A percentile compares a stretch with the other conserved stretches of the same genome.
Conservation (phyloP, 306 rosid species). For the Alnus glutinosa region DNA sequence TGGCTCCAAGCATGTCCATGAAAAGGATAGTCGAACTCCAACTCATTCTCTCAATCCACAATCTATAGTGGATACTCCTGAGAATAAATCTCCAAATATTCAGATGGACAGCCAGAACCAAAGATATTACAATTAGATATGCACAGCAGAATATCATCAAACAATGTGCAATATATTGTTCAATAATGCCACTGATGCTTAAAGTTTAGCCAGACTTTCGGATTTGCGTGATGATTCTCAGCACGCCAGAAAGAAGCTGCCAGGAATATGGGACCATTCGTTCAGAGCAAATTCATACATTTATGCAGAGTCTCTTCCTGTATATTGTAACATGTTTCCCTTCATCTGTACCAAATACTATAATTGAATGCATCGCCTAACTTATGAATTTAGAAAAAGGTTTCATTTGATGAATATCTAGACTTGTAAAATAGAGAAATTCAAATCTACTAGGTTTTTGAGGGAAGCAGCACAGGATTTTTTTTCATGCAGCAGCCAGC, state of each 20-base stretch:
- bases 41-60: constrained; percentile 46
- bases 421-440: not conserved
- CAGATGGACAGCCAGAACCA: constrained; percentile 35
- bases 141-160: constrained; percentile 13
- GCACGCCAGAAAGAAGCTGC: constrained; percentile 3
- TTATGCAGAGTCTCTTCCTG: constrained; percentile 16
- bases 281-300: constrained; percentile 9
- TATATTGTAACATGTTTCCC: constrained; percentile 1
- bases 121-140: constrained; percentile 17
- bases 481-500: too few relatives aligned
- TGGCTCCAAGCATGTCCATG: constrained; percentile 44
- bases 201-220: not conserved
- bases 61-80: constrained; percentile 48
- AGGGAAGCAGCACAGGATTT: not conserved
- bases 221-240: constrained; percentile 6
- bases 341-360: not conserved
- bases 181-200: constrained; percentile 14
- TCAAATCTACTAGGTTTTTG: not conserved
- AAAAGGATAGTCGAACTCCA: constrained; percentile 39
- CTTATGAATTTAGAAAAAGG: not conserved
- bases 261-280: not conserved
- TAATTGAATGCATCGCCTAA: not conserved
- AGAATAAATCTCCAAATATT: constrained; percentile 85
- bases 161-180: not conserved
- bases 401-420: not conserved